A percentile compares a stretch with the other conserved stretches of the same genome.
phyloP scores from a whole-genome alignment of 495 filamentous ascomycete genomes.

The Aspergillus biplanus region DNA sequence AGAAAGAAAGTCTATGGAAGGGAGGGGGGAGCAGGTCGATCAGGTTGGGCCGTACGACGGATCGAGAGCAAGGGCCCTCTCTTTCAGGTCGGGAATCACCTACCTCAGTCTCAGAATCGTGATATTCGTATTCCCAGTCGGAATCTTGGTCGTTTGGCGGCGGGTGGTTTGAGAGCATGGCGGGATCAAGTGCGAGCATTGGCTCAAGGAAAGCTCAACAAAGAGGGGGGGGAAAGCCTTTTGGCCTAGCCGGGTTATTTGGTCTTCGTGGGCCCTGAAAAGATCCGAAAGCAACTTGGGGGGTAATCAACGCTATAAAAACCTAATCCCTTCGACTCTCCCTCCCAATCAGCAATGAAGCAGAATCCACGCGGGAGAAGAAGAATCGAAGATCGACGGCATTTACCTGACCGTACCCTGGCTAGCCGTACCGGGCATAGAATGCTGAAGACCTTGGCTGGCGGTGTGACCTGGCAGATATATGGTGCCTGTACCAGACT shows the following conservation, averaged over 20 bases:
- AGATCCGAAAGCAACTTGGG: no score
- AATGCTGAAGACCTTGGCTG: not conserved
- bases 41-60: not conserved
- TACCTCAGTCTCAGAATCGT: conserved; percentile 61
- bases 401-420: not conserved
- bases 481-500: not conserved
- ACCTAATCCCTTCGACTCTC: no score
- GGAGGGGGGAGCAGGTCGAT: conserved; percentile 12
- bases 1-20: conserved; percentile 54
- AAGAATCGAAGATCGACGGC: not conserved
- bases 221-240: not conserved
- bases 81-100: not conserved
- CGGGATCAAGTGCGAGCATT: conserved; percentile 31
- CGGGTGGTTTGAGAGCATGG: conserved; percentile 23
- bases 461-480: not conserved
- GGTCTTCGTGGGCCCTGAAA: no score
- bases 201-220: not conserved
- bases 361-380: not conserved
- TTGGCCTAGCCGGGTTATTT: not conserved
- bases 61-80: not conserved
- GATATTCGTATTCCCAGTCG: conserved; percentile 68
- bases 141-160: conserved; percentile 24
- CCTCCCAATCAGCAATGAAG: conserved; percentile 1
- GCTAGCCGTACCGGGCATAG: not conserved
- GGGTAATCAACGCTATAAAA: not conserved